Evolutionary conservation across 2,329 filamentous ascomycete species (phyloP).

Genomic region (Fusarium luffae): DNA sequence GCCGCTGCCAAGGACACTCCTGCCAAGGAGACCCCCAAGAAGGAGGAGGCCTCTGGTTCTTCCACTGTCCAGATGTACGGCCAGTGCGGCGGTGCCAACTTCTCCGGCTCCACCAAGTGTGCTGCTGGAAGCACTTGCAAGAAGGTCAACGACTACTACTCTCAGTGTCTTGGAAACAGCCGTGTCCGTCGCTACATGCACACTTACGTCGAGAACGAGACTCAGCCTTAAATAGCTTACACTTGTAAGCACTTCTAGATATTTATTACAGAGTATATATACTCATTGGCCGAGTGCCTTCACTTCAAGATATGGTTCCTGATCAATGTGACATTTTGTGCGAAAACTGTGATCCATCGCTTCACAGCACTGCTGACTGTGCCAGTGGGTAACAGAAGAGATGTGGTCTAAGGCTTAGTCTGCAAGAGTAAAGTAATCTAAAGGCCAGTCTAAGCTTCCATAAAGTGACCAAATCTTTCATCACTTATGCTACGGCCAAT

Average conservation of each 20-base stretch:
- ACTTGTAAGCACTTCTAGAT: background rate
- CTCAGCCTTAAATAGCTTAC: background rate
- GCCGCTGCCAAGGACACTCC: background rate
- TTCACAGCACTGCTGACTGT: background rate
- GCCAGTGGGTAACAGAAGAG: background rate
- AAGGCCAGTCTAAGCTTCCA: background rate
- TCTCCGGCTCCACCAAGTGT: constrained; percentile 19
- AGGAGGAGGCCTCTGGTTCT: background rate
- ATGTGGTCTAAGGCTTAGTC: background rate
- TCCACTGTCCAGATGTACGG: constrained; percentile 17
- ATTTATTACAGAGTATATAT: background rate
- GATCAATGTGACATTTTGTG: background rate
- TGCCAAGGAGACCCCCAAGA: background rate
- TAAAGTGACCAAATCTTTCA: fast-evolving
- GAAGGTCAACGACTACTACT: constrained; percentile 31
- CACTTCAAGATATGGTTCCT: background rate
- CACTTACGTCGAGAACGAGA: background rate
- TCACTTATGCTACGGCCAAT: background rate
- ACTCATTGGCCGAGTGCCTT: background rate
- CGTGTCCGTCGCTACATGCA: constrained; percentile 10
- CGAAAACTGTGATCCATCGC: background rate
- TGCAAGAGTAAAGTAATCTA: fast-evolving
- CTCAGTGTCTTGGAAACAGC: constrained; percentile 21
- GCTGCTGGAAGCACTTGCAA: constrained; percentile 20
- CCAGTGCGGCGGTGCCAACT: constrained; percentile 26